Conservation (phyloP, 140 eudicot species). For the Artemisia princeps region DNA sequence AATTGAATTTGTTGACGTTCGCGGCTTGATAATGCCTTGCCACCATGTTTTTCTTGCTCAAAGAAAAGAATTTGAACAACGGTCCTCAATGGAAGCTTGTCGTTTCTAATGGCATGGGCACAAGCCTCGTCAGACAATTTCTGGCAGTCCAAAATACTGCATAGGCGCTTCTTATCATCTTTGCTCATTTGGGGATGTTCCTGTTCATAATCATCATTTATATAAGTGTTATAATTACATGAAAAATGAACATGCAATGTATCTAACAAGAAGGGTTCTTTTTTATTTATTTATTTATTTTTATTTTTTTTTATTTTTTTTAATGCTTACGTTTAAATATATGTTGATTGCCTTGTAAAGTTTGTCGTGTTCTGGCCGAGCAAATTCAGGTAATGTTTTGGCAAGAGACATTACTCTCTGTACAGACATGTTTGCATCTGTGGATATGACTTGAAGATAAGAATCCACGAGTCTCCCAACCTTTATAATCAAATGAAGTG, state of each 20-base stretch:
- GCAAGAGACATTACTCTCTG: constrained; percentile 61
- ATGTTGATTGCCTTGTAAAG: constrained; percentile 70
- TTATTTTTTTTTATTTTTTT: no score
- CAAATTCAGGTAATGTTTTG: constrained; percentile 57
- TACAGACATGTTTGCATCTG: constrained; percentile 45
- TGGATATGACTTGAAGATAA: constrained; percentile 58
- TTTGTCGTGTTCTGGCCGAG: constrained; percentile 61
- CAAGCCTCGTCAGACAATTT: constrained; percentile 57
- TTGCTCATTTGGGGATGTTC: constrained; percentile 68
- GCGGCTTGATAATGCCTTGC: constrained; percentile 15
- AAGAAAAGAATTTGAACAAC: constrained; percentile 77
- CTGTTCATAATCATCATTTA: constrained; percentile 29
- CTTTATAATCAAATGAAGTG: constrained; percentile 32
- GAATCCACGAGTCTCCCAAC: constrained; percentile 65
- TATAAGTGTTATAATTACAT: neutral
- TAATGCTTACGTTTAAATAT: constrained; percentile 51
- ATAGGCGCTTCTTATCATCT: constrained; percentile 67
- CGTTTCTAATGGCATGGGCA: constrained; percentile 66
- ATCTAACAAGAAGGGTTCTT: neutral
- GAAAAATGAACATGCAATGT: neutral
- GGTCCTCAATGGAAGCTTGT: constrained; percentile 67
- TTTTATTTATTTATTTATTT: no score
- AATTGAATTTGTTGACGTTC: constrained; percentile 11
- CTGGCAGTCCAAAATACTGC: constrained; percentile 64
- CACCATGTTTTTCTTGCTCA: constrained; percentile 44